Evolutionary conservation across 495 filamentous ascomycete genomes (phyloP), one percentile per base, ranked within the genome.

Genomic region (Cladorrhinum samala): DNA sequence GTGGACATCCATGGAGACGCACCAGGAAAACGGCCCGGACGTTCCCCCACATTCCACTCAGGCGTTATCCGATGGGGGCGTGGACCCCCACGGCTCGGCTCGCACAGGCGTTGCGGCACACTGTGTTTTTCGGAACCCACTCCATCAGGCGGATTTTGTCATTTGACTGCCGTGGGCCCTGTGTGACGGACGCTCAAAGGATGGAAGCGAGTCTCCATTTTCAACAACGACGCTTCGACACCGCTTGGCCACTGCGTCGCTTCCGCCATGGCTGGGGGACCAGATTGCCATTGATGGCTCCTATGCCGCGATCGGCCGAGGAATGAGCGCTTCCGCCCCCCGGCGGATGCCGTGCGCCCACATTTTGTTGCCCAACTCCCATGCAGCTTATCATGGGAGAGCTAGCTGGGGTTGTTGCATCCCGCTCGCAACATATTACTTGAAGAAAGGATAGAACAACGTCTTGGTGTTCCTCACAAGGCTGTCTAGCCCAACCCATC

Each of bases 351-450:
- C n/a, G n/a, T n/a, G n/a, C n/a, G n/a, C n/a, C n/a, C n/a, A n/a
- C n/a, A 33, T 33, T 33, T 5, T 33, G 16, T 45, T 5, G n/a
- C 13, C 42, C 17, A 45, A 21, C 13, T 8, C 23, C 19, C n/a
- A 43, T 25, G 23, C 20, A 44, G 49, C 57, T 60, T 60, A 56
- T 57, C 54, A 54, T 46, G 44, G 33, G 49, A 43, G 23, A 33
- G 14, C 42, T 48, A 59, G 52, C 45, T 38, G 54, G 58, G 46
- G 27, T 49, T n/a, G n/a, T 2, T 49, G 25, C 53, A 57, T 44
- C 48, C 46, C 54, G 46, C 40, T 51, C 25, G 11, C 33, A 1
- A 42, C 11, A 17, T 33, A 33, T 42, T n/a, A n/a, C n/a, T n/a
- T n/a, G n/a, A n/a, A n/a, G n/a, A n/a, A n/a, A n/a, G n/a, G n/a